Evolutionary conservation across 306 rosid genomes (phyloP).

Genomic region (Ormosia semicastrata): DNA sequence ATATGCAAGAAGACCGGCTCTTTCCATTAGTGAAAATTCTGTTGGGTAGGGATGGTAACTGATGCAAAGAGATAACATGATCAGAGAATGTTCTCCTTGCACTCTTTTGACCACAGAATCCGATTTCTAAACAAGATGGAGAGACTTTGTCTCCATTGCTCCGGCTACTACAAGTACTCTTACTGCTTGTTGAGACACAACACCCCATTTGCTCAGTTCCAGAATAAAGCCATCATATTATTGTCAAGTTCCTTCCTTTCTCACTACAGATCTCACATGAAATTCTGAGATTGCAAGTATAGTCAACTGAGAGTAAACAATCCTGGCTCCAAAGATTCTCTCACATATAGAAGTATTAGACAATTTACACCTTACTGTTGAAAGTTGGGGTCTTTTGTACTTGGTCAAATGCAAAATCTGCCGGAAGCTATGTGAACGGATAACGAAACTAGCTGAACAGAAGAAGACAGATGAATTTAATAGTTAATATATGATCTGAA

Average conservation of each 20-base stretch:
- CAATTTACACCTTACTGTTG: constrained; percentile 36
- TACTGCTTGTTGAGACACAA: constrained; percentile 77
- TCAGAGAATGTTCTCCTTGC: constrained; percentile 59
- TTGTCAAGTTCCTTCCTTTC: constrained; percentile 32
- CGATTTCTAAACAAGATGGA: constrained; percentile 49
- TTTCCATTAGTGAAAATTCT: constrained; percentile 74
- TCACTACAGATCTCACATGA: constrained; percentile 54
- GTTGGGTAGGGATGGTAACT: constrained; percentile 64
- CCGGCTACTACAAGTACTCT: constrained; percentile 53
- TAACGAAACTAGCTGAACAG: constrained; percentile 50
- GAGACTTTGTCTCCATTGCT: constrained; percentile 58
- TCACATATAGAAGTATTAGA: constrained; percentile 30
- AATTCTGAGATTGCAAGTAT: constrained; percentile 30
- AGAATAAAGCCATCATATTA: constrained; percentile 43
- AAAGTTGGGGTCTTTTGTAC: constrained; percentile 36
- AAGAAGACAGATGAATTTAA: constrained; percentile 48
- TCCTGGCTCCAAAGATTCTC: constrained; percentile 43
- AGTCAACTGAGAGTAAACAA: constrained; percentile 43
- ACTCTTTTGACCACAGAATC: constrained; percentile 53
- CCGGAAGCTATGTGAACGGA: constrained; percentile 34
- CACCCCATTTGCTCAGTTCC: constrained; percentile 76
- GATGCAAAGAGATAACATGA: constrained; percentile 51
- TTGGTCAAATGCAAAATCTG: constrained; percentile 54
- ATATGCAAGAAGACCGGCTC: constrained; percentile 78
- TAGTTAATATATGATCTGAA: constrained; percentile 35